Evolutionary conservation across 164 flowering plant genomes (phyloP).

Genomic region (Tinospora cordifolia): DNA sequence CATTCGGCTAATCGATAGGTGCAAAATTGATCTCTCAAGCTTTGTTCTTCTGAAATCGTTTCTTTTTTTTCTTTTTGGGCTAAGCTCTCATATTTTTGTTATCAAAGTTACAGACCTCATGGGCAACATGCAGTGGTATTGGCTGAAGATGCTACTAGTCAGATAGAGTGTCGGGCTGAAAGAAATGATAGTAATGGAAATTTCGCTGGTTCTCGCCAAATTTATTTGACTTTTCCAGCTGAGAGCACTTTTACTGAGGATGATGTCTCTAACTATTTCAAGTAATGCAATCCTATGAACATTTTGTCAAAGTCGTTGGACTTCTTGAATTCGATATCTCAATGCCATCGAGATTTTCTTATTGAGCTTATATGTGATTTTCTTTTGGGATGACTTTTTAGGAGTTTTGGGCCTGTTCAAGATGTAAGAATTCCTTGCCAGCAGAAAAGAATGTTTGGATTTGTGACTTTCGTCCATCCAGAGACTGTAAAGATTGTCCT

Average conservation of each 20-base stretch:
- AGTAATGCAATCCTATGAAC: conserved; percentile 28
- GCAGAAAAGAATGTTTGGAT: conserved; percentile 88
- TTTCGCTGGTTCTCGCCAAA: conserved; percentile 73
- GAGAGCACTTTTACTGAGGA: conserved; percentile 86
- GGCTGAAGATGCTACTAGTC: conserved; percentile 68
- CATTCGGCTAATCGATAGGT: conserved; percentile 78
- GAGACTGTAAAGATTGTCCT: conserved; percentile 67
- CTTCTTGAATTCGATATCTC: neutral
- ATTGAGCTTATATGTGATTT: neutral
- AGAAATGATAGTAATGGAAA: conserved; percentile 61
- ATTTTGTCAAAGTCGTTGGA: neutral
- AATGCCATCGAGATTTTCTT: neutral
- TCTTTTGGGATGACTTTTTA: conserved; percentile 19
- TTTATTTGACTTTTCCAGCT: conserved; percentile 88
- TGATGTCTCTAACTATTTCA: conserved; percentile 80
- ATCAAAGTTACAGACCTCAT: conserved; percentile 59
- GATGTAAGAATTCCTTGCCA: conserved; percentile 98
- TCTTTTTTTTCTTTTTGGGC: neutral
- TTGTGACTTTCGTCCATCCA: conserved; percentile 68
- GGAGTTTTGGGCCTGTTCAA: conserved; percentile 77
- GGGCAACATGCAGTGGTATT: conserved; percentile 82
- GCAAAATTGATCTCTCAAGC: neutral
- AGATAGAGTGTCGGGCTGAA: conserved; percentile 44
- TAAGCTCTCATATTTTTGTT: neutral
- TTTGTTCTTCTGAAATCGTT: neutral